phyloP scores from a whole-genome alignment of 805 yeast genomes.

The Hanseniaspora meyeri region DNA sequence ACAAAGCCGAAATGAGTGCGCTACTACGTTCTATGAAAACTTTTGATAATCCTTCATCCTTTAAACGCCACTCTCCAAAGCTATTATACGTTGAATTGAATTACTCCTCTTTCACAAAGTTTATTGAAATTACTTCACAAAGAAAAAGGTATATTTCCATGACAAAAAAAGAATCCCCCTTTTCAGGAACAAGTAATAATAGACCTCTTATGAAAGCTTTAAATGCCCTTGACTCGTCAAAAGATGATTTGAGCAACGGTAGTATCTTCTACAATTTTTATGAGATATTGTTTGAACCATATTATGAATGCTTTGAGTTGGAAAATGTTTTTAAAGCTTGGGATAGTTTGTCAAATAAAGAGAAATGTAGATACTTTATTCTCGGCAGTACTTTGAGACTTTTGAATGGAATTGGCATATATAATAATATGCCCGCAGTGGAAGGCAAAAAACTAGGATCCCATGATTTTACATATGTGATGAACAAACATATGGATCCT shows the following conservation, averaged over 20 bases:
- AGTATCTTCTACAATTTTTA: not conserved
- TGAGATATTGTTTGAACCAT: not conserved
- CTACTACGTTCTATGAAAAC: not conserved
- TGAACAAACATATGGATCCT: not conserved
- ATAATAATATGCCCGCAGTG: not conserved
- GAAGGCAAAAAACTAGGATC: not conserved
- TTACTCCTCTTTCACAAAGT: not conserved
- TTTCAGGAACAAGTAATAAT: not conserved
- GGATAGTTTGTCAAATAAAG: not conserved
- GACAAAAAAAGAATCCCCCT: not conserved
- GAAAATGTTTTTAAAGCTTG: not conserved
- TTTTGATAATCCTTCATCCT: not conserved
- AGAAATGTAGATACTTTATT: not conserved
- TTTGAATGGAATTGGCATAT: not conserved
- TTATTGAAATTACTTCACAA: not conserved
- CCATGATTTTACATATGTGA: not conserved
- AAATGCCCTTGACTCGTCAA: not conserved
- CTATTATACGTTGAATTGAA: not conserved
- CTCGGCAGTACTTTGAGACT: not conserved
- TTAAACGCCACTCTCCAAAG: not conserved
- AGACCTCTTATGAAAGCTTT: not conserved
- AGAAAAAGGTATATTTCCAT: not conserved
- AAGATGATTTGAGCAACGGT: not conserved
- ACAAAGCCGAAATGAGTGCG: not conserved
- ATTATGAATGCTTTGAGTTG: not conserved